Conservation (phyloP, 1,284 basidiomycete genomes). For the Mycena sp. region DNA sequence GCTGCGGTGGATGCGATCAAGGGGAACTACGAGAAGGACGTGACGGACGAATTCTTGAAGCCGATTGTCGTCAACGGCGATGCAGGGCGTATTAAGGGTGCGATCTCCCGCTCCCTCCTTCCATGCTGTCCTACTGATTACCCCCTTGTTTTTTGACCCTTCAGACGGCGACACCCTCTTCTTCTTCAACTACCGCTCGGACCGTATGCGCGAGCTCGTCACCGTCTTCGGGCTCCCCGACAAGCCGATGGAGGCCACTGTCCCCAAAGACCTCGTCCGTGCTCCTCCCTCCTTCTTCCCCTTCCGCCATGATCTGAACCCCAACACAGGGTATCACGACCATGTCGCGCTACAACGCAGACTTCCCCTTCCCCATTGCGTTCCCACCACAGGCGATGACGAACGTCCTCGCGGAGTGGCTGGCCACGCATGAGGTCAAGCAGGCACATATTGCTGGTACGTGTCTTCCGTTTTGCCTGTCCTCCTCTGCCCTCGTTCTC, state of each 20-base stretch:
- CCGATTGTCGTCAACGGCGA: slow-evolving; percentile 87
- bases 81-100: slow-evolving; percentile 83
- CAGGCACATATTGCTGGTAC: slow-evolving; percentile 87
- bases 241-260: slow-evolving; percentile 81
- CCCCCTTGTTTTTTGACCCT: neutral
- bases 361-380: neutral
- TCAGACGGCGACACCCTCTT: slow-evolving; percentile 60
- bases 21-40: slow-evolving; percentile 80
- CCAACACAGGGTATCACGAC: no score
- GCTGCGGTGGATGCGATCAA: slow-evolving; percentile 67
- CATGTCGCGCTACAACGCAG: neutral
- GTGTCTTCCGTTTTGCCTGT: slow-evolving; percentile 30
- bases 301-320: no score
- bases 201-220: slow-evolving; percentile 90
- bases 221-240: slow-evolving; percentile 81
- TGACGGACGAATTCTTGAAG: slow-evolving; percentile 94
- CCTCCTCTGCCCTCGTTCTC: no score
- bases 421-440: slow-evolving; percentile 78
- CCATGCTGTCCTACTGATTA: neutral
- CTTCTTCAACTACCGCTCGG: slow-evolving; percentile 95
- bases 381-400: slow-evolving; percentile 48
- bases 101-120: neutral
- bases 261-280: slow-evolving; percentile 82
- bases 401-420: slow-evolving; percentile 53
- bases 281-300: no score